These are phyloP conservation scores for Sporothrix euskadiensis DNA, from an alignment of 2,329 filamentous ascomycete genomes.

Conservation along the genomic window DNA sequence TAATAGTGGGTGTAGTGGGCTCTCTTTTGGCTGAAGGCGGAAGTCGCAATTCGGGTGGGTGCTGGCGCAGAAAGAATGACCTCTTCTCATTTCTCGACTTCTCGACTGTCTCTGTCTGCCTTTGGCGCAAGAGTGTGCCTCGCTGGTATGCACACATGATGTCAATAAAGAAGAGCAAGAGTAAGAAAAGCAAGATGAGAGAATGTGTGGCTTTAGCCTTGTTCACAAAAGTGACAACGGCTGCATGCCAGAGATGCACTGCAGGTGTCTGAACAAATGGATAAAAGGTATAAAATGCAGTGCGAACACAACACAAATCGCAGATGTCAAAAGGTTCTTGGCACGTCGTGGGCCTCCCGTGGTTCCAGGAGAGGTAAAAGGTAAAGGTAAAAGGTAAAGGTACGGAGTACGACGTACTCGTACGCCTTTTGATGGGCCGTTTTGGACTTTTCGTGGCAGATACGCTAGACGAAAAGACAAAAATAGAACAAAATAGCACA, in stretches of 20 bases:
- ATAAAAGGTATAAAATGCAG: background rate
- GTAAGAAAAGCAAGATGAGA: no score
- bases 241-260: background rate
- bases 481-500: constrained; percentile 12
- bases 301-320: background rate
- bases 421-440: background rate
- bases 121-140: background rate
- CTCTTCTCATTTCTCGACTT: background rate
- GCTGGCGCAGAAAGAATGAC: background rate
- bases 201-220: background rate
- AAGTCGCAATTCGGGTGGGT: background rate
- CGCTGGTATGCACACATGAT: background rate
- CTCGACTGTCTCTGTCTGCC: background rate
- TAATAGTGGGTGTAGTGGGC: background rate
- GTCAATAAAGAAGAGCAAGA: background rate
- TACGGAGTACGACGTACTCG: no score
- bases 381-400: no score
- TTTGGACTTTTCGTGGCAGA: background rate
- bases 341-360: constrained; percentile 8
- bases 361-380: background rate
- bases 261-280: no score
- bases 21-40: background rate
- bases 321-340: background rate
- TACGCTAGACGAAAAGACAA: no score
- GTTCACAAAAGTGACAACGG: background rate